A percentile compares a stretch with the other conserved stretches of the same genome.
Conservation (phyloP, 495 filamentous ascomycete species). For the Pseudomonodictys pantanalensis region DNA sequence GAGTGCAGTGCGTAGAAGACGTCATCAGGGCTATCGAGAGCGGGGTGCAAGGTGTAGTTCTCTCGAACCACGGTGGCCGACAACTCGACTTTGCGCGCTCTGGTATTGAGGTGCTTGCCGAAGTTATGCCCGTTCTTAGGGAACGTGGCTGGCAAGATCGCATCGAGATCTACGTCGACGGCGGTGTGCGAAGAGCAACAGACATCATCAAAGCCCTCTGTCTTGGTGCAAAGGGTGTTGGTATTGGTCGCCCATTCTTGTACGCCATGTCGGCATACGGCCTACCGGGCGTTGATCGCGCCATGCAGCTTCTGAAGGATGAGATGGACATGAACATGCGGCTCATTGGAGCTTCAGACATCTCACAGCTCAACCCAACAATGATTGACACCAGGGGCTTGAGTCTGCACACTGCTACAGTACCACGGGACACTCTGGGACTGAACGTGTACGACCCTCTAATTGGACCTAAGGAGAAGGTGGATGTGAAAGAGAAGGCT, state of each 20-base stretch:
- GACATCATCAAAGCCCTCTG: constrained; percentile 97
- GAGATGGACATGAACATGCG: constrained; percentile 99
- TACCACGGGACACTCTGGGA: constrained; percentile 68
- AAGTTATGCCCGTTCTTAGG: constrained; percentile 92
- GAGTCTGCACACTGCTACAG: constrained; percentile 62
- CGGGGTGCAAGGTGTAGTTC: constrained; percentile 87
- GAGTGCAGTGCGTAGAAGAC: constrained; percentile 93
- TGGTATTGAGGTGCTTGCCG: constrained; percentile 88
- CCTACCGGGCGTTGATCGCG: constrained; percentile 77
- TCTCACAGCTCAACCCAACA: constrained; percentile 75
- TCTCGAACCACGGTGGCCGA: constrained; percentile 96
- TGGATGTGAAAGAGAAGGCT: constrained; percentile 46
- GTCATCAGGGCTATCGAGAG: constrained; percentile 78
- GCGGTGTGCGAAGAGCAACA: constrained; percentile 82
- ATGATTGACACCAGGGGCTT: constrained; percentile 75
- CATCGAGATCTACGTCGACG: constrained; percentile 90
- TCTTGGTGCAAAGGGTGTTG: constrained; percentile 86
- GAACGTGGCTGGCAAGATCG: constrained; percentile 75
- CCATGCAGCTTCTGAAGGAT: constrained; percentile 93
- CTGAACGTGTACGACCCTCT: constrained; percentile 64
- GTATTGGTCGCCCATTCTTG: constrained; percentile 91
- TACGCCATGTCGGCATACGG: constrained; percentile 97
- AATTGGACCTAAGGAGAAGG: constrained; percentile 58
- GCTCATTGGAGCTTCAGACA: constrained; percentile 70
- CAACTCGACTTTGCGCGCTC: constrained; percentile 91